Base-by-base conservation (phyloP, 1,284 basidiomycete genomes). In the Ustilago hordei region DNA sequence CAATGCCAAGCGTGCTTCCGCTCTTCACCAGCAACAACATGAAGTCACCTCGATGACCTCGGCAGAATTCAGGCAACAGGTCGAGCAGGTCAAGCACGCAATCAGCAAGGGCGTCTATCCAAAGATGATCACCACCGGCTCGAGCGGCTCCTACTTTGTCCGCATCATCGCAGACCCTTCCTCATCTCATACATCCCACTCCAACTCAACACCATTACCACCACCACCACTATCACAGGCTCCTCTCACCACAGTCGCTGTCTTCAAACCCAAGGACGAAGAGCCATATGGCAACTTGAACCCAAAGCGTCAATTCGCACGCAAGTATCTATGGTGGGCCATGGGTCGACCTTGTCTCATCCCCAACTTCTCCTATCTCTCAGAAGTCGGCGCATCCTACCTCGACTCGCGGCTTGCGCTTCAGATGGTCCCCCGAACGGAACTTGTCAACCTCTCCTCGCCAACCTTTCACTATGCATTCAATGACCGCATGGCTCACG, bases 361-460 rank as follows among this genome's bases (percentile, higher is more conserved):
- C 11, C 84, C 84, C 32, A 84, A 82, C 58, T 86, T 86, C 38
- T 85, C 84, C 4, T 82, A 82, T 34, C 64, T 84, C 8, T 91
- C 91, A 2, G 91, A 93, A 88, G 93, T 93, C 2, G 94, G 94
- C 4, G 95, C 94, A 17, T 95, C 93, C 5, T 87, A 95, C 48
- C 87, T 97, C 9, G 94, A 95, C 81, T 89, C 90, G 59, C 90
- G 93, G 13, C 88, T 97, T 38, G 88, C 89, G 38, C 87, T 95
- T 7, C 87, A 92, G 80, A 93, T 97, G 68, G 95, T 97, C 4
- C 95, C 95, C 43, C 90, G 90, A 32, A 96, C 95, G 1, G 91
- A 93, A 80, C 89, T 96, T 1, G 93, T 93, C 32, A 91, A 92
- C 0, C 88, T 96, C 39, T 92, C 93, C 13, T 94, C 80, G 19